A percentile compares a stretch with the other conserved stretches of the same genome.
Evolutionary conservation across 2,329 filamentous ascomycete genomes (phyloP).

Genomic region (Capronia epimyces): DNA sequence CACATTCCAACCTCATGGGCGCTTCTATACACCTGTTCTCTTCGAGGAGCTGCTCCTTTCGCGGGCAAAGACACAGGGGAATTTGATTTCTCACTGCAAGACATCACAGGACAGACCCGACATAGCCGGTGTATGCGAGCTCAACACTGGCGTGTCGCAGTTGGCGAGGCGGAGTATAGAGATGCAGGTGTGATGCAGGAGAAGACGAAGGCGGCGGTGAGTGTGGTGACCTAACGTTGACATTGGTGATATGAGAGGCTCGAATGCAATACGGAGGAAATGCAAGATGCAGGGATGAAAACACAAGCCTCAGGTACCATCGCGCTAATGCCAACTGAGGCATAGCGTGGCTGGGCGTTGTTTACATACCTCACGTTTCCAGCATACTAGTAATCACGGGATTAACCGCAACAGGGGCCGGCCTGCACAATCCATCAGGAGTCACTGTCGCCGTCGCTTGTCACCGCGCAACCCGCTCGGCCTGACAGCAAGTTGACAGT

Average conservation of each 20-base stretch:
- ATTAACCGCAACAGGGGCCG: not conserved
- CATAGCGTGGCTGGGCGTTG: constrained; percentile 8
- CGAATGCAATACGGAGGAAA: not conserved
- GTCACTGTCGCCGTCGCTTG: not conserved
- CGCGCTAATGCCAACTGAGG: not conserved
- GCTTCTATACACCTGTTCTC: no score
- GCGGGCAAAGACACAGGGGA: no score
- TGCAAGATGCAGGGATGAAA: constrained; percentile 1
- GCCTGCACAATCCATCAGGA: not conserved
- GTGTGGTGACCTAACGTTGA: not conserved
- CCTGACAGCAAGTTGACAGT: not conserved
- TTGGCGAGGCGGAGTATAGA: no score
- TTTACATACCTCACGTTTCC: constrained; percentile 6
- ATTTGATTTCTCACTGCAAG: no score
- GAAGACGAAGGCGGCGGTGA: not conserved
- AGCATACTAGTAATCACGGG: not conserved
- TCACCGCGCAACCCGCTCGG: constrained; percentile 11
- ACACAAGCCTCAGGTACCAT: constrained; percentile 1
- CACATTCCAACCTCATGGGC: no score
- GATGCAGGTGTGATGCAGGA: constrained; percentile 15
- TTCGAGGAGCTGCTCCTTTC: no score
- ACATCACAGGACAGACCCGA: no score
- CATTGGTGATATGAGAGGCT: not conserved
- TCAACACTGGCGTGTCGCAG: no score
- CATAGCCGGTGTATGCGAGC: no score